Evolutionary conservation across 73 alveolate species (phyloP), one percentile per base, ranked within the genome.

Genomic region (Paramecium sonneborni): DNA sequence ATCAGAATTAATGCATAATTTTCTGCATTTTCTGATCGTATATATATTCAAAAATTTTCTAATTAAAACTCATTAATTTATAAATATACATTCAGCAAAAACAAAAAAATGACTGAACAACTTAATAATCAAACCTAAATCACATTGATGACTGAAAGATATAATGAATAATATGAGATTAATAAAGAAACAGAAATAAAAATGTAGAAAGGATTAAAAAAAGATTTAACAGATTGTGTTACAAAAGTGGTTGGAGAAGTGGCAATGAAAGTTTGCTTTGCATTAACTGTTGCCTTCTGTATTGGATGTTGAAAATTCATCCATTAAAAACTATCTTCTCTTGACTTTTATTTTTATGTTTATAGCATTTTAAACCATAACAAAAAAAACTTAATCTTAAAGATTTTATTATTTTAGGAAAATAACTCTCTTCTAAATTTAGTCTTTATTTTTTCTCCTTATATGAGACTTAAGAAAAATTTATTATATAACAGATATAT

Each of bases 1-100:
- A 79, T 79, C 90, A 46, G 90, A 79, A 79, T 79, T 46, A 79
- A 43, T 43, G 72, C 90, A 79, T 79, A 79, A 39, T 79, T 79
- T 79, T 79, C 90, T 41, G 43, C 90, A 79, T 79, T 34, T 72
- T 38, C 57, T 32, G 57, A 35, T 72, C 32, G 34, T 72, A 72
- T 72, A 72, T 38, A 72, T 72, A n/a, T 35, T 72, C 35, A 41
- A 72, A 35, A 35, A n/a, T 35, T 30, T 72, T 72, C 86, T 62
- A 62, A 62, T 62, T 72, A 72, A 35, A 72, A 34, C 44, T 72
- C 86, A 72, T 35, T 72, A 72, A 72, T 72, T 35, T 28, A 72
- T 72, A 72, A 72, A 72, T 32, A 38, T 35, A 72, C 57, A 72
- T 35, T 72, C 55, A 35, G 67, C 57, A 72, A 72, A 72, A 32